phyloP scores from a whole-genome alignment of 257 asterid species.

The Nyctanthes arbortristis region DNA sequence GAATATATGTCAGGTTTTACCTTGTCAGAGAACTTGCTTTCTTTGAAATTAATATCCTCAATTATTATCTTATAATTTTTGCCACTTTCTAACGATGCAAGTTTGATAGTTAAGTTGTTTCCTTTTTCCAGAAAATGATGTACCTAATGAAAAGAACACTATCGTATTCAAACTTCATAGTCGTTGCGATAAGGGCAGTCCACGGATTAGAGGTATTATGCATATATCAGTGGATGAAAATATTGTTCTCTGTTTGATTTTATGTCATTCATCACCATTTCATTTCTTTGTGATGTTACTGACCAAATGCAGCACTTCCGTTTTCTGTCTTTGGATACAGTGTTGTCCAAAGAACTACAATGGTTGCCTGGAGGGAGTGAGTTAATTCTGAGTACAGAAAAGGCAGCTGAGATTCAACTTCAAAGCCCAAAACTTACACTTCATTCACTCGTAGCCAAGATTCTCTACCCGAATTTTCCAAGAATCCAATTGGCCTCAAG shows the following conservation, averaged over 20 bases:
- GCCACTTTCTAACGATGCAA: slow-evolving; percentile 23
- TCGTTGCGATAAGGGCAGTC: slow-evolving; percentile 51
- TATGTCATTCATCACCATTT: slow-evolving; percentile 1
- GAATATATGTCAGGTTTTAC: slow-evolving; percentile 71
- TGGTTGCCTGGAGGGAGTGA: slow-evolving; percentile 93
- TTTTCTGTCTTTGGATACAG: slow-evolving; percentile 35
- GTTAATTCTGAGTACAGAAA: slow-evolving; percentile 45
- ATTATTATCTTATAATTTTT: not conserved
- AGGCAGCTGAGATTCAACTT: slow-evolving; percentile 36
- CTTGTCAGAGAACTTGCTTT: not conserved
- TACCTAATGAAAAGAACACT: slow-evolving; percentile 79
- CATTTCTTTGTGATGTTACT: slow-evolving; percentile 8
- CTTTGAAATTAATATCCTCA: slow-evolving; percentile 7
- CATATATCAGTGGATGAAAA: slow-evolving; percentile 5
- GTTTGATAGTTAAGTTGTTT: slow-evolving; percentile 28
- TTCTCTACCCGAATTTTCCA: slow-evolving; percentile 52
- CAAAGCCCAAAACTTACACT: slow-evolving; percentile 68
- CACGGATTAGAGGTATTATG: slow-evolving; percentile 58
- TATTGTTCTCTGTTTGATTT: slow-evolving; percentile 4
- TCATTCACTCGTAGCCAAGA: slow-evolving; percentile 78
- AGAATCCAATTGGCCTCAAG: slow-evolving; percentile 57
- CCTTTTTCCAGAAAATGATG: slow-evolving; percentile 67
- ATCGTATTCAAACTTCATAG: slow-evolving; percentile 81
- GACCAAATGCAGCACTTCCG: slow-evolving; percentile 13
- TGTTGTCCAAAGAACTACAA: slow-evolving; percentile 62